These are phyloP conservation scores for Rhipidocladum racemiflorum DNA, from an alignment of 176 grass and related monocot genomes.

Conservation along the genomic window DNA sequence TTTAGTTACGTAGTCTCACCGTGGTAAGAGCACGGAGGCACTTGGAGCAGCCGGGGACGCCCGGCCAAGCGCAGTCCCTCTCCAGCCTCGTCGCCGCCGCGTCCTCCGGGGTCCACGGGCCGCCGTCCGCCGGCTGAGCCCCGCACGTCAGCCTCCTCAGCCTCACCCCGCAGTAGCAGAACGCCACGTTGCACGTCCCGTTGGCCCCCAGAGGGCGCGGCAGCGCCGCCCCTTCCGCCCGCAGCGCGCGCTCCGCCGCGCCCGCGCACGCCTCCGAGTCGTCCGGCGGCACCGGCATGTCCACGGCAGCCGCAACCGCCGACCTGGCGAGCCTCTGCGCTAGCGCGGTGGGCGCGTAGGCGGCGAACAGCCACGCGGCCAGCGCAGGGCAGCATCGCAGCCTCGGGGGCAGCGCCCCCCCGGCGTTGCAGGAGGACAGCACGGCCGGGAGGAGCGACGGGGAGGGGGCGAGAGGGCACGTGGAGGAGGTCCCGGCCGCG, in stretches of 20 bases:
- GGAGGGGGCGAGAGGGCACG: conserved; percentile 67
- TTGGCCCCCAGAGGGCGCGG: conserved; percentile 52
- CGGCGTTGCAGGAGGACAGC: conserved; percentile 40
- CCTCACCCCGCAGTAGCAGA: conserved; percentile 82
- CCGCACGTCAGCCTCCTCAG: conserved; percentile 61
- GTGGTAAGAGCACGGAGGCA: conserved; percentile 67
- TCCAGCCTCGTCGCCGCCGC: conserved; percentile 43
- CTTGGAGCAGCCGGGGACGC: conserved; percentile 62
- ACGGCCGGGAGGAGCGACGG: conserved; percentile 62
- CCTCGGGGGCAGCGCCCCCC: conserved; percentile 29
- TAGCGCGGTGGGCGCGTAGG: conserved; percentile 74
- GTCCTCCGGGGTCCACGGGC: conserved; percentile 41
- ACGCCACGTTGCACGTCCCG: conserved; percentile 71
- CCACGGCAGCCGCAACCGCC: conserved; percentile 27
- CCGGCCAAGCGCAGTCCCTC: conserved; percentile 47
- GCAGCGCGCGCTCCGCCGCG: conserved; percentile 60
- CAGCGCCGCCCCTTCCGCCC: conserved; percentile 36
- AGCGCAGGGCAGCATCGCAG: conserved; percentile 81
- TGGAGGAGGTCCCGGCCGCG: conserved; percentile 38
- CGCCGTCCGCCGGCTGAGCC: background rate
- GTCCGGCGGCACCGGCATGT: conserved; percentile 61
- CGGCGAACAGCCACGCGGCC: conserved; percentile 78
- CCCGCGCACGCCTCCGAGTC: conserved; percentile 55
- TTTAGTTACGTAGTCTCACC: conserved; percentile 34
- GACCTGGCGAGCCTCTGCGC: background rate